Evolutionary conservation across 768 basidiomycete genomes (phyloP).

Genomic region (Gymnopilus junonius): DNA sequence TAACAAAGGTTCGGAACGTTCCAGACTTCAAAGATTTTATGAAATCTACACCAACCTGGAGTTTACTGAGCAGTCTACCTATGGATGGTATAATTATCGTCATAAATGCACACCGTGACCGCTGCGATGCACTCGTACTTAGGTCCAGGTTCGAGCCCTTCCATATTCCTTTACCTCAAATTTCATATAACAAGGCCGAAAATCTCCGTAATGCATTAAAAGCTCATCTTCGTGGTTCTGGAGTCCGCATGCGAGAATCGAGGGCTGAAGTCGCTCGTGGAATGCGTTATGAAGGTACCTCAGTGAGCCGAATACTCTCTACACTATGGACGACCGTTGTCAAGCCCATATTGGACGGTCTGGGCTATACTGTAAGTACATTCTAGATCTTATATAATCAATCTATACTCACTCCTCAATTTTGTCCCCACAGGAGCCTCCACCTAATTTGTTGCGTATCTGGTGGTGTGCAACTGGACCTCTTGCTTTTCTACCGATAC

Average conservation of each 20-base stretch:
- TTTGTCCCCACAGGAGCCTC: background rate
- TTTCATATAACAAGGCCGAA: background rate
- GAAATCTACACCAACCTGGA: background rate
- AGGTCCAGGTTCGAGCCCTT: background rate
- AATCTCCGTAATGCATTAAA: background rate
- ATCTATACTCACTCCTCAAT: background rate
- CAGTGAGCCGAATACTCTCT: background rate
- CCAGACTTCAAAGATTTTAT: background rate
- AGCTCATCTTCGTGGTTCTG: background rate
- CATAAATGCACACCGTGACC: background rate
- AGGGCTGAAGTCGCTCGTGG: background rate
- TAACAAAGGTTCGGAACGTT: background rate
- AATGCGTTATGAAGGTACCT: background rate
- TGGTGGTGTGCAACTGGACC: slow-evolving; percentile 22
- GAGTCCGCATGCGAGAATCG: background rate
- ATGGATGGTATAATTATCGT: background rate
- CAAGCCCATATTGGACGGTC: background rate
- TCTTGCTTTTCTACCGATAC: slow-evolving; percentile 16
- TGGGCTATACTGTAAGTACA: background rate
- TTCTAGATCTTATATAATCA: background rate
- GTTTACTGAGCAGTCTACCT: background rate
- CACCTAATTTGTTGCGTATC: background rate
- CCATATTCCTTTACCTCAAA: background rate
- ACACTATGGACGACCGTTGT: background rate
- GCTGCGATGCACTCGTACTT: background rate